Evolutionary conservation across 2,329 filamentous ascomycete genomes (phyloP).

Genomic region (Teratosphaeria nubilosa): DNA sequence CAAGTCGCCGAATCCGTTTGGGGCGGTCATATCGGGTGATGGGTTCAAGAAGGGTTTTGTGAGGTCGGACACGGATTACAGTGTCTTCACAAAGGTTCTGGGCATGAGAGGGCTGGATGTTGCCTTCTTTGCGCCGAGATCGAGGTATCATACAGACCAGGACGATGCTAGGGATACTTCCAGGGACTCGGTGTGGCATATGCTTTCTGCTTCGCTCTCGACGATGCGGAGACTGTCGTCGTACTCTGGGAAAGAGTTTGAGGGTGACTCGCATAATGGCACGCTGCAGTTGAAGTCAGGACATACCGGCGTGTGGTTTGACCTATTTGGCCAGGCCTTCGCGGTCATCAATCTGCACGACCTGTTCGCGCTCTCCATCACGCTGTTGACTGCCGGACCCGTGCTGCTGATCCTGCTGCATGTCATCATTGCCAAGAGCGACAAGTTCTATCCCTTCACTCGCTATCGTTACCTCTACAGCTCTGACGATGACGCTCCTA

Average conservation of each 20-base stretch:
- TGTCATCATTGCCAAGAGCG: conserved; percentile 56
- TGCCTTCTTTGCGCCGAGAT: conserved; percentile 78
- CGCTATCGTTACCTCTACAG: conserved; percentile 52
- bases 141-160: conserved; percentile 82
- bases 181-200: conserved; percentile 72
- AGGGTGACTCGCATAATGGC: conserved; percentile 44
- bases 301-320: conserved; percentile 75
- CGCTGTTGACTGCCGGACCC: conserved; percentile 69
- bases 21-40: conserved; percentile 70
- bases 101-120: conserved; percentile 84
- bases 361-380: conserved; percentile 79
- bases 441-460: conserved; percentile 85
- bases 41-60: conserved; percentile 73
- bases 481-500: conserved; percentile 47
- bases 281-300: conserved; percentile 47
- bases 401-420: conserved; percentile 60
- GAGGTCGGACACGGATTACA: conserved; percentile 80
- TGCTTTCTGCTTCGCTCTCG: conserved; percentile 74
- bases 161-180: conserved; percentile 76
- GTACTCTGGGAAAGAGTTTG: conserved; percentile 57
- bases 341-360: conserved; percentile 70
- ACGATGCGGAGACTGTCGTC: conserved; percentile 63
- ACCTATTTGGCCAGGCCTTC: conserved; percentile 72
- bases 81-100: conserved; percentile 65
- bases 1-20: conserved; percentile 64